Percentiles rank a stretch among this genome's conserved stretches.
Evolutionary conservation across 2,329 filamentous ascomycete genomes (phyloP).

Genomic region (Exophiala sideris): DNA sequence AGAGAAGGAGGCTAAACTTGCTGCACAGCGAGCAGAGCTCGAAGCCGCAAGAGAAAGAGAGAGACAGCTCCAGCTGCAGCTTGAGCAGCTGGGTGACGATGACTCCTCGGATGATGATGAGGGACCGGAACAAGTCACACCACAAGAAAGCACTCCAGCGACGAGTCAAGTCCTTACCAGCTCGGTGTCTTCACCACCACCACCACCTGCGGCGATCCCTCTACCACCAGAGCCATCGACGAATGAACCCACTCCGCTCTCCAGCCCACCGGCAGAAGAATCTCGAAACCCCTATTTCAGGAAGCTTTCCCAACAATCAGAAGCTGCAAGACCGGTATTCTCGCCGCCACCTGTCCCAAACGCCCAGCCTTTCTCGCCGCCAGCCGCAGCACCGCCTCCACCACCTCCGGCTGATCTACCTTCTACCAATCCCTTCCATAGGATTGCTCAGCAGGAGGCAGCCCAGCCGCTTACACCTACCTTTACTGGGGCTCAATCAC

Average conservation of each 20-base stretch:
- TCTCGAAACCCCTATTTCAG: constrained; percentile 95
- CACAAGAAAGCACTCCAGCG: constrained; percentile 58
- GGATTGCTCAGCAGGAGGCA: constrained; percentile 60
- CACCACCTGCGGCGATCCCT: constrained; percentile 29
- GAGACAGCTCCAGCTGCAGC: constrained; percentile 80
- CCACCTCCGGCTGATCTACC: constrained; percentile 49
- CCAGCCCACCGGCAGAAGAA: constrained; percentile 58
- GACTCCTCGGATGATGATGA: constrained; percentile 70
- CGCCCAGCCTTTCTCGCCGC: constrained; percentile 35
- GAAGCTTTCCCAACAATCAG: constrained; percentile 70
- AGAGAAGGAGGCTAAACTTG: constrained; percentile 81
- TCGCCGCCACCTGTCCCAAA: constrained; percentile 46
- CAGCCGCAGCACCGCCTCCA: constrained; percentile 38
- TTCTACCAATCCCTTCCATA: constrained; percentile 96
- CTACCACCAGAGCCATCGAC: constrained; percentile 29
- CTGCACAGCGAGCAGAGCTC: constrained; percentile 82
- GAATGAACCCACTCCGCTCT: constrained; percentile 46
- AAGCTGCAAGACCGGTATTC: constrained; percentile 40
- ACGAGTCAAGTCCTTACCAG: constrained; percentile 53
- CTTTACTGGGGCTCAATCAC: constrained; percentile 46
- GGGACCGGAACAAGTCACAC: constrained; percentile 66
- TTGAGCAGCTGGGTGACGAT: constrained; percentile 74
- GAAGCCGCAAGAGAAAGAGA: constrained; percentile 88
- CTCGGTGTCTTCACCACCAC: constrained; percentile 32
- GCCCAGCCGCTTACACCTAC: constrained; percentile 51